Conservation (phyloP, 225 moss, liverwort and hornwort species). For the Rhytidiadelphus loreus region DNA sequence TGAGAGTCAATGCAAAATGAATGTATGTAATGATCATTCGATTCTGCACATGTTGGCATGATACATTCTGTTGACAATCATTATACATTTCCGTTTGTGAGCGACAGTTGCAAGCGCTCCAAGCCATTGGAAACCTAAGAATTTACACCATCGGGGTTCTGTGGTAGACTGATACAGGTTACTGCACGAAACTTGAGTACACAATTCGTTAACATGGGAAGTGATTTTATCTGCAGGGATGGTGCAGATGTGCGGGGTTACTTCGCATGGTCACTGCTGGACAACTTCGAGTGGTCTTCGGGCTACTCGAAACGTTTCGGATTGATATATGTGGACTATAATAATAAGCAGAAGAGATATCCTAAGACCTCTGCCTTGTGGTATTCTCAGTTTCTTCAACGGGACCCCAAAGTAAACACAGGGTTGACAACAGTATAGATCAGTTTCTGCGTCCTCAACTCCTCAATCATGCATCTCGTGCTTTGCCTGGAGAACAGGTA, state of each 20-base stretch:
- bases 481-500: not conserved
- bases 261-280: conserved; percentile 44
- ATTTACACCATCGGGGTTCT: not conserved
- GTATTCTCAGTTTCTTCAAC: conserved; percentile 20
- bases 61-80: not conserved
- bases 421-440: not conserved
- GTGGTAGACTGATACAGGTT: not conserved
- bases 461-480: not conserved
- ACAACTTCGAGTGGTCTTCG: conserved; percentile 40
- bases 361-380: conserved; percentile 27
- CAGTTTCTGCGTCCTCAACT: not conserved
- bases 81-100: not conserved
- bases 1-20: not conserved
- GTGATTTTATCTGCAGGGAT: conserved; percentile 10
- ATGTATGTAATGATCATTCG: too few relatives aligned
- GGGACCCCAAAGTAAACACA: not conserved
- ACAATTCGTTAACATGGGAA: not conserved
- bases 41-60: not conserved
- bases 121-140: not conserved
- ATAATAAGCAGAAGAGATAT: conserved; percentile 23
- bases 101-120: not conserved
- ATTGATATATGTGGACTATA: conserved; percentile 33
- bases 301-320: conserved; percentile 42
- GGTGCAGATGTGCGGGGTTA: conserved; percentile 39
- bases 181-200: not conserved